These are phyloP conservation scores for Amanita subjunquillea DNA, from an alignment of 768 basidiomycete species.

Conservation along the genomic window DNA sequence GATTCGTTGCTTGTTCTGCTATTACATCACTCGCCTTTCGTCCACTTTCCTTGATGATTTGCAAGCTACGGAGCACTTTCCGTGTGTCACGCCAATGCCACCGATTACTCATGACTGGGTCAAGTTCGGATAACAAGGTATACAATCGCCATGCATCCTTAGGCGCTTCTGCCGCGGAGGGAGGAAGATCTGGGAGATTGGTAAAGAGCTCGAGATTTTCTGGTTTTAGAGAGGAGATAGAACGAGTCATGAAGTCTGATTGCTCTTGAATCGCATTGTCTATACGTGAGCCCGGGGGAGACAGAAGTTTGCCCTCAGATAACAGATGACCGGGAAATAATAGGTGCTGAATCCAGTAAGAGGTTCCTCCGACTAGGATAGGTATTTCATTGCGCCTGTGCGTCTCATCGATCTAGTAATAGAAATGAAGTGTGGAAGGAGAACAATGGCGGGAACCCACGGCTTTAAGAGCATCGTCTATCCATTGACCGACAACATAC, in stretches of 20 bases:
- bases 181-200: constrained; percentile 47
- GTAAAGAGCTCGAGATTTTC: constrained; percentile 41
- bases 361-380: constrained; percentile 90
- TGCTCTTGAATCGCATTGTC: constrained; percentile 2
- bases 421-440: constrained; percentile 2
- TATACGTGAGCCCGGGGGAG: neutral
- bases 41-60: constrained; percentile 65
- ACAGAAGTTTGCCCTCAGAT: constrained; percentile 13
- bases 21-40: constrained; percentile 59
- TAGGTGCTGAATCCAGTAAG: constrained; percentile 96
- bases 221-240: constrained; percentile 33
- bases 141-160: constrained; percentile 56
- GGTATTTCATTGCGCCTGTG: constrained; percentile 58
- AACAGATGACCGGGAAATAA: constrained; percentile 75
- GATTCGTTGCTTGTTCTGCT: constrained; percentile 42
- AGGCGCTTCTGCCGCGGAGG: constrained; percentile 44
- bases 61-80: constrained; percentile 75
- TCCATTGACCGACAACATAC: constrained; percentile 83
- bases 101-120: constrained; percentile 60
- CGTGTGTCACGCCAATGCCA: constrained; percentile 98
- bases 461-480: constrained; percentile 64
- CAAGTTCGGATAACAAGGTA: constrained; percentile 54
- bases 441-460: constrained; percentile 35
- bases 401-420: constrained; percentile 61
- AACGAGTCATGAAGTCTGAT: constrained; percentile 29